Conservation (phyloP, 1,284 basidiomycete species). For the Marasmius oreades region DNA sequence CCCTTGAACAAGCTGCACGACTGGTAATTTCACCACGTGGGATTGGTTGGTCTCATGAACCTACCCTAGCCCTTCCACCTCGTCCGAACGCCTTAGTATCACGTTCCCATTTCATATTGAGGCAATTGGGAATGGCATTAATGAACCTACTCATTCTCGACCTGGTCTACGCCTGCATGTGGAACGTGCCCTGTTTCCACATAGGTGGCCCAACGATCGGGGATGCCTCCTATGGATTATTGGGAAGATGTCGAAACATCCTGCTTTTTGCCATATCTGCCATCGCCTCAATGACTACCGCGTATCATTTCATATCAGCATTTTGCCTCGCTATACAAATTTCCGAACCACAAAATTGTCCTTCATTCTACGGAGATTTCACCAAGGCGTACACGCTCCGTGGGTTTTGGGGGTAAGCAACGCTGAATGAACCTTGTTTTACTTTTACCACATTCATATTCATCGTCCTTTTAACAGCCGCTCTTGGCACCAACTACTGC, state of each 20-base stretch:
- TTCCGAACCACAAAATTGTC: background rate
- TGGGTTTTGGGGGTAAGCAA: conserved; percentile 1
- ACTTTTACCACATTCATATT: background rate
- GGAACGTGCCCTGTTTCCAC: background rate
- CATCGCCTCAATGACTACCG: background rate
- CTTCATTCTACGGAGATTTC: background rate
- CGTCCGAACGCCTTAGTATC: background rate
- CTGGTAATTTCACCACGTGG: background rate
- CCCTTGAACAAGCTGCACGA: background rate
- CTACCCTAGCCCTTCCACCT: background rate
- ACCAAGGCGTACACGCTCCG: background rate
- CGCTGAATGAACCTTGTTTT: background rate
- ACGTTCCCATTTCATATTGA: background rate
- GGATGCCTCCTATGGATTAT: background rate
- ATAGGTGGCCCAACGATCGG: background rate
- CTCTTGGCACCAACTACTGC: background rate
- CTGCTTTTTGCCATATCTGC: background rate
- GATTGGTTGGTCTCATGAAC: background rate
- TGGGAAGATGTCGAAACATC: background rate
- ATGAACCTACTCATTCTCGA: background rate
- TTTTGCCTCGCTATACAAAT: background rate
- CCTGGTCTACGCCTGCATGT: background rate
- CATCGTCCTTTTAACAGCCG: background rate
- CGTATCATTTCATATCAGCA: background rate
- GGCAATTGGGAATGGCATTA: background rate